Evolutionary conservation across 2,329 filamentous ascomycete genomes (phyloP).

Genomic region (Cladosporium velox): DNA sequence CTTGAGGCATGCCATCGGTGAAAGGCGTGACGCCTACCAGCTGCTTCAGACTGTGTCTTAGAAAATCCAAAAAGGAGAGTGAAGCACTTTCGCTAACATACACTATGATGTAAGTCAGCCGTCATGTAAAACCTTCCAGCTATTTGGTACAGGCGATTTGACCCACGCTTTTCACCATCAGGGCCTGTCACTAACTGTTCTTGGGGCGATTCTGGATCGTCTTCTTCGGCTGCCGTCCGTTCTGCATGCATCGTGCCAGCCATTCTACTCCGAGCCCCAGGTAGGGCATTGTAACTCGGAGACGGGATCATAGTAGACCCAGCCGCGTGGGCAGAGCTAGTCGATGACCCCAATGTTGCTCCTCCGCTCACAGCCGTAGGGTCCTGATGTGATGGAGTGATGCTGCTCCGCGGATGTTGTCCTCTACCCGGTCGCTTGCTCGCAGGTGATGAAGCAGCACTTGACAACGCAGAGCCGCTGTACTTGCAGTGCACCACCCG

Average conservation of each 20-base stretch:
- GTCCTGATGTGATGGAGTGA: not conserved
- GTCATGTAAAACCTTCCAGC: not conserved
- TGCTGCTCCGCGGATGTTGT: not conserved
- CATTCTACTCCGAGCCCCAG: not conserved
- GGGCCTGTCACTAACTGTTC: not conserved
- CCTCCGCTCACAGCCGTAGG: not conserved
- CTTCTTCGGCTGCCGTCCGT: not conserved
- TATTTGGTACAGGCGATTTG: not conserved
- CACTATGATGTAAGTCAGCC: not conserved
- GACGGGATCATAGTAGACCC: not conserved
- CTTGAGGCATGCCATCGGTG: not conserved
- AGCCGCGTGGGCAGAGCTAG: not conserved
- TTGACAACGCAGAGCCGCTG: not conserved
- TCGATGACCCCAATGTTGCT: not conserved
- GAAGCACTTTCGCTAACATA: constrained; percentile 2
- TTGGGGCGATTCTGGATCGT: constrained; percentile 4
- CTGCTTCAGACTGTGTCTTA: constrained; percentile 5
- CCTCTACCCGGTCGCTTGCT: not conserved
- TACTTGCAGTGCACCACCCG: constrained; percentile 2
- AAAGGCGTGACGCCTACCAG: not conserved
- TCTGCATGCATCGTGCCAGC: not conserved
- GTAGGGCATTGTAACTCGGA: not conserved
- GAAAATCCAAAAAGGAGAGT: constrained; percentile 1
- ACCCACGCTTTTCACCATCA: constrained; percentile 7
- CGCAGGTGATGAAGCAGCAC: not conserved